Percentiles rank a stretch among this genome's conserved stretches.
Evolutionary conservation across 2,329 filamentous ascomycete species (phyloP).

Genomic region (Ophiocordyceps australis): DNA sequence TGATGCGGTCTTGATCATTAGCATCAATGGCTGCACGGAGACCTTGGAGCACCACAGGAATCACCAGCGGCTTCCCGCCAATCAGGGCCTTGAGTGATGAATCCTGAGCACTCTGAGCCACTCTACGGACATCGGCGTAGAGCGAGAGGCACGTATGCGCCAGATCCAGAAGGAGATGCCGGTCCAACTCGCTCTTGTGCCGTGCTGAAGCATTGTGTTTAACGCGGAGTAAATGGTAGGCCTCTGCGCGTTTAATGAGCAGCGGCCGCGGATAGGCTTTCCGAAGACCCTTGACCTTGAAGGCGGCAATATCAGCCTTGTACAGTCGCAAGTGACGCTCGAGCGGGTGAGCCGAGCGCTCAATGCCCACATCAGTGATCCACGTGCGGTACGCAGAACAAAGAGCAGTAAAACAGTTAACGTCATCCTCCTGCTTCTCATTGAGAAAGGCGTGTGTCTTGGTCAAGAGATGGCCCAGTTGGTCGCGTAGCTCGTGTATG

Average conservation of each 20-base stretch:
- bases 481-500: conserved; percentile 66
- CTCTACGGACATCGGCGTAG: conserved; percentile 90
- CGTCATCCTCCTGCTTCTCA: conserved; percentile 80
- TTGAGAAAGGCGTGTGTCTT: conserved; percentile 71
- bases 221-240: conserved; percentile 86
- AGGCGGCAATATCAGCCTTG: conserved; percentile 72
- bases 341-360: conserved; percentile 82
- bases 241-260: conserved; percentile 81
- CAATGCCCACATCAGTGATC: conserved; percentile 96
- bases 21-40: conserved; percentile 62
- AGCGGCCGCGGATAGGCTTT: conserved; percentile 87
- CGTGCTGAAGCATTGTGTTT: conserved; percentile 84
- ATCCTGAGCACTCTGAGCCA: conserved; percentile 81
- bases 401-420: conserved; percentile 81
- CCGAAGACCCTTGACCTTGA: conserved; percentile 82
- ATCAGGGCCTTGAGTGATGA: conserved; percentile 84
- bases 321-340: conserved; percentile 76
- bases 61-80: conserved; percentile 73
- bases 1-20: conserved; percentile 79
- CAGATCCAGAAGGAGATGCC: conserved; percentile 65
- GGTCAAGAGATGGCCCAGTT: conserved; percentile 65
- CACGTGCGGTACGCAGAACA: conserved; percentile 88
- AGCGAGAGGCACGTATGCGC: conserved; percentile 78
- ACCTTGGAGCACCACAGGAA: conserved; percentile 67
- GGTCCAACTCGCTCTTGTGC: conserved; percentile 80